Base-by-base conservation (phyloP, 169 alveolate genomes). In the Plasmodium reichenowi region DNA sequence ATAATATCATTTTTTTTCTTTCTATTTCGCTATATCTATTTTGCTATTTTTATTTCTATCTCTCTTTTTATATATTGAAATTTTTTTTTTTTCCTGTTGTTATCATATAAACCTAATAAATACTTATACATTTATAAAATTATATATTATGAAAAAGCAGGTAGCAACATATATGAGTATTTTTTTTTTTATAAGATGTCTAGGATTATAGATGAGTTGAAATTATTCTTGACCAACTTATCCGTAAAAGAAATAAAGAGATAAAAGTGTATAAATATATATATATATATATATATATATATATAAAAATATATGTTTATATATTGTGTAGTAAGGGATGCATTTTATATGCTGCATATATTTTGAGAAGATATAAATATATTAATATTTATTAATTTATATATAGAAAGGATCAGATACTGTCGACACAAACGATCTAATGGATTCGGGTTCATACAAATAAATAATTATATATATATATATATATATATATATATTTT, bases 321-420 rank as follows among this genome's bases (percentile, higher is more conserved):
- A 48, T 54, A 15, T 52, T 22, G 8, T 58, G 66, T 6, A 13
- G 4, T 54, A 54, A 54, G 17, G 8, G 20, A 54, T 54, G 3
- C 17, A 54, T 54, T 8, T 54, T 54, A 15, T 54, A 54, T 54
- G 15, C 0, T 54, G 17, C 7, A 29, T 29, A 29, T 29, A 29
- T 29, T 4, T 29, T 3, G 43, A 29, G 43, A 29, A 29, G n/a
- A 54, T 54, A 12, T 54, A 5, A 54, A 15, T 7, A 54, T 10
- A 13, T 10, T 15, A 54, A 54, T n/a, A 52, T 62, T 9, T 68
- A 2, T 54, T 63, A 2, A 9, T 64, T 22, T 64, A 17, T 26
- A 43, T 50, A 26, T 45, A 76, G 89, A 63, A 66, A 76, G 89
- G 89, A 56, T 76, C 89, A 20, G 78, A 76, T 29, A 64, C 63